Base-by-base conservation (phyloP, 352 stramenopile species). In the Globisporangium megalacanthum region DNA sequence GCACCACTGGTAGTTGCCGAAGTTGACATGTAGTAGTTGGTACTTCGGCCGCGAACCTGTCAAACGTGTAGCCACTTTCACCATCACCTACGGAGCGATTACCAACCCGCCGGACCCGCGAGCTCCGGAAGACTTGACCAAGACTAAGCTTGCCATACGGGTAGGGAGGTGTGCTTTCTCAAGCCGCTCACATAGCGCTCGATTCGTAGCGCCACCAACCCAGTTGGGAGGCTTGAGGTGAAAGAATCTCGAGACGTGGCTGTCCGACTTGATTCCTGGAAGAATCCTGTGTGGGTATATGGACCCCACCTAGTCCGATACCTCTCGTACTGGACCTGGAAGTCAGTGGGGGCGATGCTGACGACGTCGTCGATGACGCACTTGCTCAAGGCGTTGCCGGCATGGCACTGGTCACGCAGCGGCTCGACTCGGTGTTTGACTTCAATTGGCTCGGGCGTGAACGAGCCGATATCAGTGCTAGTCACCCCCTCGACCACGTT, bases 221-320 rank as follows among this genome's bases (percentile, higher is more conserved):
- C 46, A 13, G 2, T 17, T 8, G 8, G 22, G 22, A 9, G 20
- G 47, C 22, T 33, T 37, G 42, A 48, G 11, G 42, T 4, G 42
- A 48, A 25, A 48, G 42, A 48, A 15, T 6, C n/a, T 48, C 15
- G 42, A 15, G 4, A 25, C n/a, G 42, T 20, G 15, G 15, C 20
- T 25, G 42, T 22, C 42, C 15, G 15, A 25, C 42, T 48, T 48
- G 17, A 48, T 15, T 48, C 42, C 42, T 7, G n/a, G 42, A 20
- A 48, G 42, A 39, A 48, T 48, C n/a, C 42, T 29, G 42, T 48
- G 3, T 15, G 42, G 42, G 42, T 48, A 48, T 15, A 48, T 48
- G 15, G 42, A 19, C 15, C 6, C 25, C 22, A 48, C 42, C 11
- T 48, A 15, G 8, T 20, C 42, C 14, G 42, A 19, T 20, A 48